Base-by-base conservation (phyloP, 164 flowering plant genomes). In the Vitis labrusca region DNA sequence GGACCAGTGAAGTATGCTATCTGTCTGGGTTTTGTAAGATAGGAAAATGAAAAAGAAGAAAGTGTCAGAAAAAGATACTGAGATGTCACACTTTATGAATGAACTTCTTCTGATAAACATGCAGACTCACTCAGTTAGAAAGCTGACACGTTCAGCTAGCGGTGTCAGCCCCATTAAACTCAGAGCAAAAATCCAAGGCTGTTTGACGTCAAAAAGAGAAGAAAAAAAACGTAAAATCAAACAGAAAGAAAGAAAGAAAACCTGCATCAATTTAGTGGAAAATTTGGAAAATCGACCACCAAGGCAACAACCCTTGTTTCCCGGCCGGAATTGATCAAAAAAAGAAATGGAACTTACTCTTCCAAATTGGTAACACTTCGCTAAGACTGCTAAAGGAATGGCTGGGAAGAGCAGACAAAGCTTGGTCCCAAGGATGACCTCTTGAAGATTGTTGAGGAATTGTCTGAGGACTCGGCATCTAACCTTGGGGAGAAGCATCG, bases 401-500 rank as follows among this genome's bases (percentile, higher is more conserved):
- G 90, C 86, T 0, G 84, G 79, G 72, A 86, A 86, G 70, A 88
- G 89, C 27, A 85, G 49, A 47, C 74, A 76, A 27, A 88, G 86
- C 76, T 86, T 88, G 15, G 92, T 86, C 19, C 92, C 90, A 8
- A 88, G 68, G 14, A 86, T 37, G 17, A 88, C 90, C 60, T 83
- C 81, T 30, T 81, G 84, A 49, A 88, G 54, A 66, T 88, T 86
- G 15, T 64, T 66, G 58, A 84, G 15, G 8, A 85, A 9, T n/a
- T 69, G 59, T 61, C 80, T 79, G 13, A 84, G 73, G 27, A 74
- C 5, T 23, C 72, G 64, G 50, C 66, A 75, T 47, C 83, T 71
- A 52, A 79, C 76, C 17, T 32, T 77, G 0, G 82, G 59, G 0
- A 76, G 68, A 1, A 85, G 77, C 2, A 50, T 19, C 2, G 80